Conservation (phyloP, 1,284 basidiomycete genomes). For the Cryptococcus wingfieldii region DNA sequence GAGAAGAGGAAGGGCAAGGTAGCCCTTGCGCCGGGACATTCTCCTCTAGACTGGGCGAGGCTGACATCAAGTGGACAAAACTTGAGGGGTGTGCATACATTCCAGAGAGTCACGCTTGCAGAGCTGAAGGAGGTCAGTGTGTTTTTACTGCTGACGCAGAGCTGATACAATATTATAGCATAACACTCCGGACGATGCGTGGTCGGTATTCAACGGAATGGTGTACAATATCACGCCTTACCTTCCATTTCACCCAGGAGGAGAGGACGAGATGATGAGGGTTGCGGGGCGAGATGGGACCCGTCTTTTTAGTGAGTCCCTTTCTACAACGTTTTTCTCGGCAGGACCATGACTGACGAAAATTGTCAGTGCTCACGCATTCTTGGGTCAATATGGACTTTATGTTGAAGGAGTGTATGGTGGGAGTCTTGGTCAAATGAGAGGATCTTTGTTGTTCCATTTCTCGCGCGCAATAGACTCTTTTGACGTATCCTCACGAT, state of each 20-base stretch:
- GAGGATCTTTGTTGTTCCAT: background rate
- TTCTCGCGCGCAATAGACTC: background rate
- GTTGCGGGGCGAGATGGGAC: constrained; percentile 92
- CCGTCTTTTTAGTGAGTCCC: constrained; percentile 74
- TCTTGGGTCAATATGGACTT: constrained; percentile 92
- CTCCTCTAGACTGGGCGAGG: constrained; percentile 90
- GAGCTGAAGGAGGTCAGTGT: constrained; percentile 74
- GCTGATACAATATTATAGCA: constrained; percentile 27
- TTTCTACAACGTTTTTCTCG: background rate
- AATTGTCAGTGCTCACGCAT: constrained; percentile 54
- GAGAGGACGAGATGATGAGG: constrained; percentile 90
- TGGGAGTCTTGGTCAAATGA: constrained; percentile 73
- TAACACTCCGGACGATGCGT: constrained; percentile 70
- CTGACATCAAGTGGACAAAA: constrained; percentile 74
- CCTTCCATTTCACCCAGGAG: constrained; percentile 87
- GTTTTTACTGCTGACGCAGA: background rate
- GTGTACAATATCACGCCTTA: constrained; percentile 97
- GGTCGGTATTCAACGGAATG: constrained; percentile 87
- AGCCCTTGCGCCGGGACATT: constrained; percentile 83
- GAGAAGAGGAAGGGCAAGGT: constrained; percentile 72
- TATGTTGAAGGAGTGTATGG: constrained; percentile 85
- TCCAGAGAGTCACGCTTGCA: constrained; percentile 65
- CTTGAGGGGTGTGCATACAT: constrained; percentile 60
- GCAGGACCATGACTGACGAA: constrained; percentile 5
- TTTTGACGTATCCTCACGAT: background rate